Evolutionary conservation across 257 asterid genomes (phyloP).

Genomic region (Solanum dulcamara): DNA sequence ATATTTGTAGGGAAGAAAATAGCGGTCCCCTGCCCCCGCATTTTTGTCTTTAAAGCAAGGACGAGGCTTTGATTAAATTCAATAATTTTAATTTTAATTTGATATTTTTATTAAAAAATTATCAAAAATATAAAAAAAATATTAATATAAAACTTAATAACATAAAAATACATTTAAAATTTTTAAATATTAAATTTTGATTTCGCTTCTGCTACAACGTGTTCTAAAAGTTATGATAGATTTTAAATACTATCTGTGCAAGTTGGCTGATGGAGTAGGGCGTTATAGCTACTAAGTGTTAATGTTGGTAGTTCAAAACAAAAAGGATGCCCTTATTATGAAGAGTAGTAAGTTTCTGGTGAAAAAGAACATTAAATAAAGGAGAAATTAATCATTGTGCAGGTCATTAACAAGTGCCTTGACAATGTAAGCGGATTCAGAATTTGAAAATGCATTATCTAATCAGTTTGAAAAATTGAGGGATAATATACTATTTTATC

Average conservation of each 20-base stretch:
- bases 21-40: background rate
- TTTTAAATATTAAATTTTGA: background rate
- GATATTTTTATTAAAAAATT: too few species aligned
- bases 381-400: background rate
- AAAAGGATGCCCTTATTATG: background rate
- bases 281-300: background rate
- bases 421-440: background rate
- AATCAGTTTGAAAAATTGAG: too few species aligned
- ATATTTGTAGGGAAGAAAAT: background rate
- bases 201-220: background rate
- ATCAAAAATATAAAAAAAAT: too few species aligned
- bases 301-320: background rate
- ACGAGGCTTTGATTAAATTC: background rate
- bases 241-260: background rate
- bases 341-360: background rate
- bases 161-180: rapidly evolving
- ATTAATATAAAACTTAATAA: too few species aligned
- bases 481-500: too few species aligned
- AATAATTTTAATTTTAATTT: background rate
- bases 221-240: background rate
- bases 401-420: background rate
- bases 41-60: background rate
- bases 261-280: background rate
- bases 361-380: background rate
- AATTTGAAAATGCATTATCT: background rate